Evolutionary conservation across 108 stramenopile genomes (phyloP).

Genomic region (Halocafeteria seosinensis): DNA sequence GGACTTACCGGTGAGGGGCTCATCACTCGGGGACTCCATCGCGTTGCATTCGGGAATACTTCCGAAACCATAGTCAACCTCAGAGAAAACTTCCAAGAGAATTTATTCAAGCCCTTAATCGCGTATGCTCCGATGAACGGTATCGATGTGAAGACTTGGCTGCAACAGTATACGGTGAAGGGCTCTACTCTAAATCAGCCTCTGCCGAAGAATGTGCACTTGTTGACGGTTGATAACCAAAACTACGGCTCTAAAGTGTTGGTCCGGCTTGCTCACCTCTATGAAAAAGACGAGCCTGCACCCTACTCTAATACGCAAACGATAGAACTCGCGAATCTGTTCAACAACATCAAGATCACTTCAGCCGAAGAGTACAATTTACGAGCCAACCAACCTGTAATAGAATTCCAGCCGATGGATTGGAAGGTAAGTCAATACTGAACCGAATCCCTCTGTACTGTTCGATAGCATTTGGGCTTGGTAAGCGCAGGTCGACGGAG

Average conservation of each 20-base stretch:
- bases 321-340: constrained; percentile 35
- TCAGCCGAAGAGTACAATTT: constrained; percentile 37
- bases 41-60: no score
- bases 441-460: no score
- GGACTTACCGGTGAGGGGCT: constrained; percentile 53
- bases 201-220: background rate
- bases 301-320: constrained; percentile 30
- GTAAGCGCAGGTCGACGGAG: constrained; percentile 19
- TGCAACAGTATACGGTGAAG: no score
- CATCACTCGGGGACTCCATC: constrained; percentile 60
- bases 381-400: constrained; percentile 28
- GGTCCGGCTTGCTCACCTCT: constrained; percentile 72
- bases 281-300: constrained; percentile 45
- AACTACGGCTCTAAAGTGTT: constrained; percentile 9
- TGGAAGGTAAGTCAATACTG: no score
- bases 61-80: no score
- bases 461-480: no score
- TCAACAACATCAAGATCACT: constrained; percentile 15
- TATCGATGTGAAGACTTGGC: no score
- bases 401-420: background rate
- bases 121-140: no score
- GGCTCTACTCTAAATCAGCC: no score
- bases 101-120: no score
- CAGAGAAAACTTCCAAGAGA: no score
- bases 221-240: background rate